Conservation (phyloP, 371 early-diverging fungal species). For the Circinella minor region DNA sequence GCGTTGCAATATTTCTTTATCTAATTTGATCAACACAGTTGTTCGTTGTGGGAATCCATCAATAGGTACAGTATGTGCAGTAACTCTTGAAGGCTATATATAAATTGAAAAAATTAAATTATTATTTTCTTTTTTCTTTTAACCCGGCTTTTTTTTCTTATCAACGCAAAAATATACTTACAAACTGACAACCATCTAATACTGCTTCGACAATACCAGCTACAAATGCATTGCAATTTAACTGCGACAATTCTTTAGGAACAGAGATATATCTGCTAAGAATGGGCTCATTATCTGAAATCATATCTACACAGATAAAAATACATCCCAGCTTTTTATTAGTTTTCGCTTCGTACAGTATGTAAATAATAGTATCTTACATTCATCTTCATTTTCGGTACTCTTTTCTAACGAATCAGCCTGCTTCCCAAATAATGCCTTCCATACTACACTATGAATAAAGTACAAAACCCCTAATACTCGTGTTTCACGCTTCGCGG, state of each 20-base stretch:
- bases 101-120: background rate
- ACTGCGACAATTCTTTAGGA: slow-evolving; percentile 88
- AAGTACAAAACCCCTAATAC: slow-evolving; percentile 87
- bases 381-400: slow-evolving; percentile 95
- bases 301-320: slow-evolving; percentile 77
- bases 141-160: too few relatives aligned
- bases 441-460: slow-evolving; percentile 93
- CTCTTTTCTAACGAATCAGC: slow-evolving; percentile 94
- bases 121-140: too few relatives aligned
- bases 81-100: slow-evolving; percentile 87
- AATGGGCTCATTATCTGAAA: slow-evolving; percentile 93
- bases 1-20: slow-evolving; percentile 77
- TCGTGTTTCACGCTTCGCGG: slow-evolving; percentile 84
- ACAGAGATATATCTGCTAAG: slow-evolving; percentile 89
- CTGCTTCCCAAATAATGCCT: slow-evolving; percentile 89
- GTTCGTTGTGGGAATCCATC: slow-evolving; percentile 93
- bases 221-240: slow-evolving; percentile 92
- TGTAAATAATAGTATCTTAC: slow-evolving; percentile 40
- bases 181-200: slow-evolving; percentile 90
- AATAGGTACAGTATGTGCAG: slow-evolving; percentile 90
- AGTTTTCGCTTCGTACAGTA: too few relatives aligned
- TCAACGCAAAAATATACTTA: slow-evolving; percentile 43
- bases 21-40: slow-evolving; percentile 94
- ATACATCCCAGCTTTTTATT: too few relatives aligned
- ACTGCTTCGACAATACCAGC: slow-evolving; percentile 96